Conservation (phyloP, 2,329 filamentous ascomycete species). For the Fusarium sp. region DNA sequence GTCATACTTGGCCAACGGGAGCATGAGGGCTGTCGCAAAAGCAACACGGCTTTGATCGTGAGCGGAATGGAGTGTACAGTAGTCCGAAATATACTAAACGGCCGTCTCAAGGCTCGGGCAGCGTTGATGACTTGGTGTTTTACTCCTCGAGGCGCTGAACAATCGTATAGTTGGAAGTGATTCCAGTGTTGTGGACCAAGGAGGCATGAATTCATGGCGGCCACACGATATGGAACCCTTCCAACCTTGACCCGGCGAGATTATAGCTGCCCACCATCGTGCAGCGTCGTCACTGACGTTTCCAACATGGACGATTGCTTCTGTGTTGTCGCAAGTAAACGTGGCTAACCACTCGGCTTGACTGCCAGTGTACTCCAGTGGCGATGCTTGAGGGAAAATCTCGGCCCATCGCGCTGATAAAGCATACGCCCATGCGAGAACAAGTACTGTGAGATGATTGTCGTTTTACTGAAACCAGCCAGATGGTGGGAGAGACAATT, state of each 20-base stretch:
- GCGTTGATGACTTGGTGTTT: neutral
- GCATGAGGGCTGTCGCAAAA: neutral
- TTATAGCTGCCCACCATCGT: conserved; percentile 1
- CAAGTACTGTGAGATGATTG: conserved; percentile 18
- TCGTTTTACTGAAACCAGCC: neutral
- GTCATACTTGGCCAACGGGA: neutral
- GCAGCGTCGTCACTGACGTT: neutral
- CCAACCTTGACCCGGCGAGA: neutral
- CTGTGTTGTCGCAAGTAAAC: neutral
- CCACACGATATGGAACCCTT: neutral
- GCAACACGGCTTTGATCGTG: neutral
- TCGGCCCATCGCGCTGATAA: conserved; percentile 34
- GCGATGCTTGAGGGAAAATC: conserved; percentile 2
- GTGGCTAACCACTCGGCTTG: neutral
- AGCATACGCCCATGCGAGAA: conserved; percentile 35
- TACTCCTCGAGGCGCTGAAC: neutral
- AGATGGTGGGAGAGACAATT: neutral
- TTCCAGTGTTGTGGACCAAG: neutral
- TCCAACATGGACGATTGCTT: neutral
- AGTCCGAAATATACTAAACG: neutral
- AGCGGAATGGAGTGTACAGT: neutral
- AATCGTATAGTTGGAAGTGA: neutral
- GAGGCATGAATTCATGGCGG: conserved; percentile 5
- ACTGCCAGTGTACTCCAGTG: neutral
- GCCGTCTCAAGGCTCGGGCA: neutral